phyloP scores from a whole-genome alignment of 1,284 basidiomycete species.

The Apiotrichum mycotoxinovorans region DNA sequence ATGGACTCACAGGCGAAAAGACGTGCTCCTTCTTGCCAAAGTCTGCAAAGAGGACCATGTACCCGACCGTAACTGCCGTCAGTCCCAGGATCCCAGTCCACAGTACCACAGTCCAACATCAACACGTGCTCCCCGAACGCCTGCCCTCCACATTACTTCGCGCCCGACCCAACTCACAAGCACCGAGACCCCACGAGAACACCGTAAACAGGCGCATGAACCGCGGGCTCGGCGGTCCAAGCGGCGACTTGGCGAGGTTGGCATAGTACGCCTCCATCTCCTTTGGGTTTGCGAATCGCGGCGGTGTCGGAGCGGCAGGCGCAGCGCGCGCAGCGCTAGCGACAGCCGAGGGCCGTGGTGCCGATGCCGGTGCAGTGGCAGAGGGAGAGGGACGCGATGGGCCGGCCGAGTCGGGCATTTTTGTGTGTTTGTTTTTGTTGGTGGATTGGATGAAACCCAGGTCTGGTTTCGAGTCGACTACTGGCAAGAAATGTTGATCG shows the following conservation, averaged over 20 bases:
- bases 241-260: slow-evolving; percentile 2
- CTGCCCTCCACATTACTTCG: no score
- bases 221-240: not conserved
- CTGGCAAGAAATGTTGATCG: no score
- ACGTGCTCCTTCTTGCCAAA: slow-evolving; percentile 46
- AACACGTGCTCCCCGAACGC: no score
- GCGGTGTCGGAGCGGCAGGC: not conserved
- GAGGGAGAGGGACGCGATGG: no score
- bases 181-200: not conserved
- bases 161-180: not conserved
- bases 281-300: not conserved
- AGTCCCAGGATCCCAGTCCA: not conserved
- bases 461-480: no score
- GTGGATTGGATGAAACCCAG: no score
- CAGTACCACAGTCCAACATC: no score
- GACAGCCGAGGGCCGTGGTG: no score
- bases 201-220: slow-evolving; percentile 2
- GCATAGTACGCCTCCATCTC: slow-evolving; percentile 7
- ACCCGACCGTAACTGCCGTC: slow-evolving; percentile 34
- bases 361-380: no score
- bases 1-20: slow-evolving; percentile 43
- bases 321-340: no score
- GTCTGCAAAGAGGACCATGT: slow-evolving; percentile 46
- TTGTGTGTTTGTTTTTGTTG: no score
- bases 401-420: no score